Conservation (phyloP, 768 basidiomycete species). For the Rhodosporidiobolus odoratus region DNA sequence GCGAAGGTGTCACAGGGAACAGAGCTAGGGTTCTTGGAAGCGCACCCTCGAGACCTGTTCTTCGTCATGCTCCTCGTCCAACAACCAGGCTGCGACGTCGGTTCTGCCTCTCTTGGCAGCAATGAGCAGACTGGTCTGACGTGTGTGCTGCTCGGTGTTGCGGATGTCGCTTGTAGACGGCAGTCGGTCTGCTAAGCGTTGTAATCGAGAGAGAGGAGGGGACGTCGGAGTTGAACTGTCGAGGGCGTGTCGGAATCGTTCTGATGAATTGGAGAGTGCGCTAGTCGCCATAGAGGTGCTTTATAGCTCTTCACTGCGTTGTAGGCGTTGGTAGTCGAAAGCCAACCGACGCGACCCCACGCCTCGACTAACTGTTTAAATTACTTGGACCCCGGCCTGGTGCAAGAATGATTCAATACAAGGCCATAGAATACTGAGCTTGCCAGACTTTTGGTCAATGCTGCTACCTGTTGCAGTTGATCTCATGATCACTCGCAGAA, state of each 20-base stretch:
- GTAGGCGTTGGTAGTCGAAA: no score
- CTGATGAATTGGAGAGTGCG: neutral
- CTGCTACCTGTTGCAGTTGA: no score
- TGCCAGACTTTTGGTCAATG: no score
- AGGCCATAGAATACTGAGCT: no score
- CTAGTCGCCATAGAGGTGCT: neutral
- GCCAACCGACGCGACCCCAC: no score
- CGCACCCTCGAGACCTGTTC: slow-evolving; percentile 38
- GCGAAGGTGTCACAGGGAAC: no score
- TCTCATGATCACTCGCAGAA: no score
- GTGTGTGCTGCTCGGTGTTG: slow-evolving; percentile 28
- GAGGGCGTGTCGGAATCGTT: slow-evolving; percentile 12
- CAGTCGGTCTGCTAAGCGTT: slow-evolving; percentile 15
- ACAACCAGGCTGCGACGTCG: slow-evolving; percentile 39
- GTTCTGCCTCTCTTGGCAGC: slow-evolving; percentile 12
- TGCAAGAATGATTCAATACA: no score
- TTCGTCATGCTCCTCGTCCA: slow-evolving; percentile 39
- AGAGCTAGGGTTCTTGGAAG: no score
- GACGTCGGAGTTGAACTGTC: neutral
- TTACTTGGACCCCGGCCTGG: no score
- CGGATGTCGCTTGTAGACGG: slow-evolving; percentile 18
- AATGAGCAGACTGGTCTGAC: slow-evolving; percentile 18
- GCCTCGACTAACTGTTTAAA: no score
- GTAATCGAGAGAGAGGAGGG: slow-evolving; percentile 4
- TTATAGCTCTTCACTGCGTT: neutral